Evolutionary conservation across 2,329 filamentous ascomycete species (phyloP), one percentile per base, ranked within the genome.

Genomic region (Scytalidium lignicola): DNA sequence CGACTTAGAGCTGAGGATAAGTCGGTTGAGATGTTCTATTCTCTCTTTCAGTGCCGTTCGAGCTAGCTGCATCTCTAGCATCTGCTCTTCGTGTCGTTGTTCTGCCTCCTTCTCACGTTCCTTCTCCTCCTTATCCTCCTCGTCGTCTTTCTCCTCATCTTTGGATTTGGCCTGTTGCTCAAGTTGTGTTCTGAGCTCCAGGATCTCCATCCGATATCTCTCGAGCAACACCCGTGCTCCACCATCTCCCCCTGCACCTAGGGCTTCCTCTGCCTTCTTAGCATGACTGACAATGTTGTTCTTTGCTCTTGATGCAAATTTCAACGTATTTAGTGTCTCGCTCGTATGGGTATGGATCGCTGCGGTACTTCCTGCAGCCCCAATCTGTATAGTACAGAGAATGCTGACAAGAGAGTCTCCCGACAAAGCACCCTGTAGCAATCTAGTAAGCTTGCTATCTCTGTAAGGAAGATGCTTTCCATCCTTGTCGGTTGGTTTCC

Each of bases 271-370:
- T 6, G 92, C 92, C 64, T 84, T 88, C 75, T 96, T 97, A 28
- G 93, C 93, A 69, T 97, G 91, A 59, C 90, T 96, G 64, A 97
- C 86, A 62, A 99, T 96, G 65, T 87, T 99, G 70, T 99, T 99
- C 76, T 96, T 96, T 41, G 93, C 93, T 60, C 93, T 82, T 10
- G 91, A 93, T 2, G 93, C 93, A 64, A 99, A 99, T 62, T 97
- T 99, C 53, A 99, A 74, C 0, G 93, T 99, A 65, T 96, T 99
- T 48, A 99, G 72, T 0, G 92, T 97, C 70, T 99, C 93, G 17
- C 81, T 80, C 0, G 87, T 89, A 61, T 96, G 89, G 19, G 78
- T 88, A 58, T 82, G 86, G 18, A 84, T 79, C 3, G 83, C 71
- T 1, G 88, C 87, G 8, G 80, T 75, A 59, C 82, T 90, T 19